phyloP scores from a whole-genome alignment of 805 yeast species.

The Kluyveromyces siamensis region DNA sequence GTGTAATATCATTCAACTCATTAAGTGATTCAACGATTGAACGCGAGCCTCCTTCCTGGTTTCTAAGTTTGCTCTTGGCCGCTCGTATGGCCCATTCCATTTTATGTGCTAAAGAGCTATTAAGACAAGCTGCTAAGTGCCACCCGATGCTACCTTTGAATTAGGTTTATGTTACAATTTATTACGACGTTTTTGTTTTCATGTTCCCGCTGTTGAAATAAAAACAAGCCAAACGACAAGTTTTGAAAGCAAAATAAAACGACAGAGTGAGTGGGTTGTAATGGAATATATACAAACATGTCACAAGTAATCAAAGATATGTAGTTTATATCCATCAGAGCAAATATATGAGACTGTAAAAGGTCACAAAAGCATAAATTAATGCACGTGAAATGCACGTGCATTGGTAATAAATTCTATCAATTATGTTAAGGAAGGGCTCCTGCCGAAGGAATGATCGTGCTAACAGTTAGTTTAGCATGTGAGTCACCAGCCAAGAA shows the following conservation, averaged over 20 bases:
- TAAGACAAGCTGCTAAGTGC: background rate
- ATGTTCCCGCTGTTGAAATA: background rate
- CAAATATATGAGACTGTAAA: no score
- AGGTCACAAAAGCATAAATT: no score
- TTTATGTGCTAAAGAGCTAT: background rate
- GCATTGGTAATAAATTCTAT: no score
- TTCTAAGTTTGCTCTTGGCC: constrained; percentile 21
- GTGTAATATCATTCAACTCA: constrained; percentile 16
- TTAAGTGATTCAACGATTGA: constrained; percentile 26
- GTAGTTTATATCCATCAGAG: no score
- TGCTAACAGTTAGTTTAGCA: no score
- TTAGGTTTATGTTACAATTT: background rate
- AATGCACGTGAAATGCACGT: no score
- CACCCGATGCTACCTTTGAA: background rate
- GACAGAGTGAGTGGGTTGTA: background rate
- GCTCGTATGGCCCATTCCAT: constrained; percentile 28
- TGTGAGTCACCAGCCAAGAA: background rate
- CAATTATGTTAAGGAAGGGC: no score
- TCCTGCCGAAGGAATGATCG: no score
- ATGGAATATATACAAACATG: background rate
- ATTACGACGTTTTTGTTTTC: background rate
- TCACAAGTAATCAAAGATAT: no score
- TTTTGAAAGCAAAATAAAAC: background rate
- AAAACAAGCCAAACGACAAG: background rate
- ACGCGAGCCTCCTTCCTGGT: constrained; percentile 22